phyloP scores from a whole-genome alignment of 2,329 filamentous ascomycete species.

The Xylaria polymorpha region DNA sequence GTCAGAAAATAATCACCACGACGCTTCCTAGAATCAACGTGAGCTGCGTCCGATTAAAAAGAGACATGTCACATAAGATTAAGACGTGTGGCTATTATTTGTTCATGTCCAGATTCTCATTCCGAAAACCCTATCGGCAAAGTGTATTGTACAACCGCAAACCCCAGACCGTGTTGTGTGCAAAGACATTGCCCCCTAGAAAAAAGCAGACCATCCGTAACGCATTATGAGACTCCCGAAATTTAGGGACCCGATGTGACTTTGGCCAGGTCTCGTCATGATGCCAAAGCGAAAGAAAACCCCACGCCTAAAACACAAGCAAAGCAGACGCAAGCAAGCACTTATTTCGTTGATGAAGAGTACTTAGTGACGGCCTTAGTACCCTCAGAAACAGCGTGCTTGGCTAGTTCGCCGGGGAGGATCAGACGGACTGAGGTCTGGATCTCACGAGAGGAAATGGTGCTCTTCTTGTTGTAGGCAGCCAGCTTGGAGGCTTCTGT shows the following conservation, averaged over 20 bases:
- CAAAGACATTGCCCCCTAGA: conserved; percentile 74
- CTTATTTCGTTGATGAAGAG: conserved; percentile 99
- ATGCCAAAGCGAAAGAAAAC: conserved; percentile 66
- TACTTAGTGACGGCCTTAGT: conserved; percentile 99
- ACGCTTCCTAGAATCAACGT: no score
- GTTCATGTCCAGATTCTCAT: conserved; percentile 72
- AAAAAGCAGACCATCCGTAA: conserved; percentile 77
- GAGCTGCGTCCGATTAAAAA: no score
- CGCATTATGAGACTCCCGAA: conserved; percentile 74
- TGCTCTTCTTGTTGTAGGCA: conserved; percentile 99
- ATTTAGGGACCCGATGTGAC: conserved; percentile 51
- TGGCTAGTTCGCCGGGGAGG: conserved; percentile 97
- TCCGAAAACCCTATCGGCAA: conserved; percentile 72
- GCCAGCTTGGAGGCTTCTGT: conserved; percentile 99
- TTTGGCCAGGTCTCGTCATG: conserved; percentile 65
- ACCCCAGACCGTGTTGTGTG: conserved; percentile 71
- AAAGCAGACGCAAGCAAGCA: conserved; percentile 54
- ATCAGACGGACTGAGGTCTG: conserved; percentile 99
- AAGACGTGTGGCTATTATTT: conserved; percentile 35
- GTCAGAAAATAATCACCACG: no score
- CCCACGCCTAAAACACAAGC: conserved; percentile 67
- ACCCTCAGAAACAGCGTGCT: conserved; percentile 99
- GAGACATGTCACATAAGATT: background rate
- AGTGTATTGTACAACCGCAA: conserved; percentile 78
- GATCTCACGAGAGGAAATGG: conserved; percentile 98